These are phyloP conservation scores for Orbilia brochopaga DNA, from an alignment of 2,329 filamentous ascomycete genomes.

Conservation along the genomic window DNA sequence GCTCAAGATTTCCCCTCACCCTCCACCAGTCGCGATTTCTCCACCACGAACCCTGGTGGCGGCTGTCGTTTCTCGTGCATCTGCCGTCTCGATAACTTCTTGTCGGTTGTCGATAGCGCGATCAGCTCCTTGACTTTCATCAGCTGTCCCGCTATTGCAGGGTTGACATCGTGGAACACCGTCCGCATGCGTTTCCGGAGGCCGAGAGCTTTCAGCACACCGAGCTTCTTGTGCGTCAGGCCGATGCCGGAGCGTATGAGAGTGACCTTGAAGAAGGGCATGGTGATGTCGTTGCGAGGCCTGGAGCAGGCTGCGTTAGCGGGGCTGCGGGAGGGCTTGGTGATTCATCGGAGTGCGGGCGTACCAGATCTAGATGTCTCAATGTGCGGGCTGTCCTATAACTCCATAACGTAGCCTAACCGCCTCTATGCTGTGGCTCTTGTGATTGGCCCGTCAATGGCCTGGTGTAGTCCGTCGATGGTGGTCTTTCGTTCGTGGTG, in stretches of 20 bases:
- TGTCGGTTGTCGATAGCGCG: slow-evolving; percentile 76
- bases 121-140: slow-evolving; percentile 94
- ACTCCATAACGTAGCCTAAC: slow-evolving; percentile 9
- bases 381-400: slow-evolving; percentile 24
- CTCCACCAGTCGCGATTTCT: slow-evolving; percentile 61
- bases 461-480: neutral
- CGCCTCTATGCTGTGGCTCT: neutral
- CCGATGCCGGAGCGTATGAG: slow-evolving; percentile 89
- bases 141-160: slow-evolving; percentile 84
- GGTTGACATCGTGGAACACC: slow-evolving; percentile 84
- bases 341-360: too few relatives aligned
- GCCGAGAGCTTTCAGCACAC: slow-evolving; percentile 82
- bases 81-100: slow-evolving; percentile 69
- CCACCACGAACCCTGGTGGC: slow-evolving; percentile 79
- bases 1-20: slow-evolving; percentile 11
- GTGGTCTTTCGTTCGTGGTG: neutral
- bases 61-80: slow-evolving; percentile 75
- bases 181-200: slow-evolving; percentile 82
- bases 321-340: slow-evolving; percentile 19
- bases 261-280: slow-evolving; percentile 89
- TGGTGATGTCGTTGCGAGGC: slow-evolving; percentile 57
- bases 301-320: neutral
- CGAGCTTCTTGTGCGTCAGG: slow-evolving; percentile 77
- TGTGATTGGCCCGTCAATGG: neutral
- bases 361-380: slow-evolving; percentile 12